Evolutionary conservation across 345 rosid genomes (phyloP), one percentile per base, ranked within the genome.

Genomic region (Hibiscus trionum): DNA sequence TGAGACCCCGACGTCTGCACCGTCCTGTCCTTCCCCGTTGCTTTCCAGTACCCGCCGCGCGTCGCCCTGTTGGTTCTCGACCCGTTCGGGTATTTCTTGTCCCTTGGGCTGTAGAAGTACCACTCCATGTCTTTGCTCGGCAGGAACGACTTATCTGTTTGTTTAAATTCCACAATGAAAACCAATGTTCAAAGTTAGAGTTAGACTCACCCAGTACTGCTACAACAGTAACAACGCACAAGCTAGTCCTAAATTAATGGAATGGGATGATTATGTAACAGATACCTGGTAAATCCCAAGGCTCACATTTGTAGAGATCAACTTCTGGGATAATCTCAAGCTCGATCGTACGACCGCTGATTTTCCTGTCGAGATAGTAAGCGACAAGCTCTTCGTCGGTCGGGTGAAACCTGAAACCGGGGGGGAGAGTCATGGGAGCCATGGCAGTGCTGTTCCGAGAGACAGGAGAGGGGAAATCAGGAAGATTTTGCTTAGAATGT

Each of bases 251-350:
- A 4, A 57, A 57, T 47, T 7, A 49, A 14, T 49, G 53, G 24
- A 49, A 49, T 50, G 15, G 4, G 16, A 24, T 15, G 9, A 4
- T 11, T 24, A 12, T 50, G 8, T 39, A 65, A 9, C 0, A 11
- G 42, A n/a, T 78, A 89, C 95, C 95, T 80, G 92, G 96, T 72
- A 90, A 84, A 64, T 90, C 96, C 93, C 96, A 90, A 16, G 96
- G 93, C 73, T 90, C 96, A 14, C 88, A 86, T 74, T 90, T 90
- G 74, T 90, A 90, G 67, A 90, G 89, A 81, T 90, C 96, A 76
- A 90, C 86, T 72, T 90, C 90, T 0, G 96, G 92, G 78, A 90
- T 90, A 21, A 90, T 85, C 78, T 90, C 89, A 11, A 90, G 91
- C 76, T 90, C 96, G 74, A 90, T 88, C 11, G 79, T 70, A 58